A percentile compares a stretch with the other conserved stretches of the same genome.
phyloP scores from a whole-genome alignment of 345 rosid genomes.

The Raphanus raphanistrum region DNA sequence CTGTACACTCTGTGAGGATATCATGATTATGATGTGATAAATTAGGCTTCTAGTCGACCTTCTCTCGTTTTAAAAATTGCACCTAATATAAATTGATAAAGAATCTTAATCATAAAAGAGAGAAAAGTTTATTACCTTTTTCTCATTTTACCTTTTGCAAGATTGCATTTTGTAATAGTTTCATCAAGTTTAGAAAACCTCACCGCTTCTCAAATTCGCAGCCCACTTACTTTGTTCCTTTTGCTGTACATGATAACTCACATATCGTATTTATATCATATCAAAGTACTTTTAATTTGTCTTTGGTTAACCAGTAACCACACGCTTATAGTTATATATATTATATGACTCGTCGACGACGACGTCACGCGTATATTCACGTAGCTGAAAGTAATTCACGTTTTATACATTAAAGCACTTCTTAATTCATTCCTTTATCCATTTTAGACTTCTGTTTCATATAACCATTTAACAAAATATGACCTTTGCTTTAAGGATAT shows the following conservation, averaged over 20 bases:
- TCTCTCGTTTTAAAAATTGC: slow-evolving; percentile 23
- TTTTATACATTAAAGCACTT: background rate
- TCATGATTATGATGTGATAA: slow-evolving; percentile 71
- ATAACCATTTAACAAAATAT: background rate
- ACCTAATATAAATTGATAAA: background rate
- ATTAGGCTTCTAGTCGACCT: slow-evolving; percentile 70
- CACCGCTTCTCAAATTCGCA: slow-evolving; percentile 64
- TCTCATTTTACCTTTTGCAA: slow-evolving; percentile 40
- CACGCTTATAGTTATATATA: background rate
- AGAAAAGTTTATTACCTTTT: slow-evolving; percentile 58
- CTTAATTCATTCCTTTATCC: background rate
- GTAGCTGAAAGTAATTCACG: background rate
- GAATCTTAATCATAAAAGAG: slow-evolving; percentile 20
- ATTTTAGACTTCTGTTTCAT: background rate
- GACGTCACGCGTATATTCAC: background rate
- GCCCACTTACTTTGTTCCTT: slow-evolving; percentile 37
- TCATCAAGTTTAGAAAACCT: slow-evolving; percentile 39
- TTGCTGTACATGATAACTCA: background rate
- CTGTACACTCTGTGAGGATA: slow-evolving; percentile 59
- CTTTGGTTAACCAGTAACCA: background rate
- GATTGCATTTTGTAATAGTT: slow-evolving; percentile 37
- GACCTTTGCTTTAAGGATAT: background rate
- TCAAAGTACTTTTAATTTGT: background rate
- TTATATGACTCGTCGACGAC: background rate
- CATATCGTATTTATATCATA: too few species aligned